These are phyloP conservation scores for Gossypium gossypioides DNA, from an alignment of 441 rosid species.

Conservation along the genomic window DNA sequence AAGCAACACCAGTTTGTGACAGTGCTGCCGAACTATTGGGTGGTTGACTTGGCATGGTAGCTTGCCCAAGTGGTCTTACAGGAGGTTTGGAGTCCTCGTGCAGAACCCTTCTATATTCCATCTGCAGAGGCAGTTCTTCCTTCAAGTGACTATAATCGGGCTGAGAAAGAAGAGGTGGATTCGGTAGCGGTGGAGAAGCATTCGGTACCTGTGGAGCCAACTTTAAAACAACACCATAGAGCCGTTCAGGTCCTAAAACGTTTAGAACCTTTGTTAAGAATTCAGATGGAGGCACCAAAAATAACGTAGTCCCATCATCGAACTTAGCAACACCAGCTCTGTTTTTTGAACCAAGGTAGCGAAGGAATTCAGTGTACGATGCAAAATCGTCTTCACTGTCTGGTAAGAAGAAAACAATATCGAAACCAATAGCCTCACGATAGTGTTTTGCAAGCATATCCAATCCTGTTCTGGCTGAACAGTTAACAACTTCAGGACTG, in stretches of 20 bases:
- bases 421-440: slow-evolving; percentile 68
- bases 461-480: slow-evolving; percentile 96
- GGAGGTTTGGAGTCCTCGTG: slow-evolving; percentile 42
- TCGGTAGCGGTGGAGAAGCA: slow-evolving; percentile 19
- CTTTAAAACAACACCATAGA: slow-evolving; percentile 90
- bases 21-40: slow-evolving; percentile 21
- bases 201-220: slow-evolving; percentile 45
- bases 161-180: slow-evolving; percentile 30
- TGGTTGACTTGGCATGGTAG: slow-evolving; percentile 33
- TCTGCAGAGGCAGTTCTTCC: slow-evolving; percentile 34
- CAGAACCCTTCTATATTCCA: slow-evolving; percentile 37
- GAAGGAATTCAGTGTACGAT: slow-evolving; percentile 86
- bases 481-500: slow-evolving; percentile 84
- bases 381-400: slow-evolving; percentile 89
- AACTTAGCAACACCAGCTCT: slow-evolving; percentile 98
- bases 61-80: slow-evolving; percentile 30
- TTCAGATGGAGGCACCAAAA: slow-evolving; percentile 90
- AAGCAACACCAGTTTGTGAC: slow-evolving; percentile 51
- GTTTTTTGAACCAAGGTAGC: slow-evolving; percentile 75
- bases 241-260: slow-evolving; percentile 75
- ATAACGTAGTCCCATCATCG: slow-evolving; percentile 78
- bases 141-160: slow-evolving; percentile 32
- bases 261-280: slow-evolving; percentile 73
- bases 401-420: slow-evolving; percentile 81
- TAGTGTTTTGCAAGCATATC: slow-evolving; percentile 84